Percentiles rank a stretch among this genome's conserved stretches.
Conservation (phyloP, 192 early-diverging fungal genomes). For the Gryganskiella cystojenkinii region DNA sequence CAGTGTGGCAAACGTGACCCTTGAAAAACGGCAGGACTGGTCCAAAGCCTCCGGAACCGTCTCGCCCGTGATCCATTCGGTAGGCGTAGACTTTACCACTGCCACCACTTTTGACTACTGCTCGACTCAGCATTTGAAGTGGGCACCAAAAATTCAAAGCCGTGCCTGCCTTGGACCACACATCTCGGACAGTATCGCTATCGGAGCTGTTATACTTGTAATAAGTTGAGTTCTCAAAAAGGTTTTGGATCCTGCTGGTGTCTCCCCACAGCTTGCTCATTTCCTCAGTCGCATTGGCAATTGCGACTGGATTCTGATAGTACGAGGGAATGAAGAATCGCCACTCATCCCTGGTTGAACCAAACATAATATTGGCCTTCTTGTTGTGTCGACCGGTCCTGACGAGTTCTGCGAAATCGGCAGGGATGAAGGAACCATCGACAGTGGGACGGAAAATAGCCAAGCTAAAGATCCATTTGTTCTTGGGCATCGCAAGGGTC, state of each 20-base stretch:
- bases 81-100: conserved; percentile 5
- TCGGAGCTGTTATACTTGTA: conserved; percentile 8
- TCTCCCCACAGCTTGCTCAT: background rate
- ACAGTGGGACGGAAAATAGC: conserved; percentile 6
- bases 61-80: conserved; percentile 5
- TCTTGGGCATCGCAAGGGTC: background rate
- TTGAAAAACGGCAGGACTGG: background rate
- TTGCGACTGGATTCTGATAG: background rate
- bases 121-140: conserved; percentile 2
- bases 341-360: conserved; percentile 2
- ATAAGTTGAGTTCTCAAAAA: conserved; percentile 2
- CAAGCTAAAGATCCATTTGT: background rate
- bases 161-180: background rate
- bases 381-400: conserved; percentile 4
- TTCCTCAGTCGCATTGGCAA: background rate
- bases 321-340: background rate
- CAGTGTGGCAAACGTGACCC: conserved; percentile 1
- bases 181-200: conserved; percentile 3
- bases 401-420: conserved; percentile 11
- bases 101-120: background rate
- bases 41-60: background rate
- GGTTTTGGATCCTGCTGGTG: background rate
- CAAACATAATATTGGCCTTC: conserved; percentile 16
- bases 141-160: conserved; percentile 5
- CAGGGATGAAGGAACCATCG: conserved; percentile 11